Evolutionary conservation across 1,139 yeast genomes (phyloP), one percentile per base, ranked within the genome.

Genomic region (Sugiyamaella grinbergsii): DNA sequence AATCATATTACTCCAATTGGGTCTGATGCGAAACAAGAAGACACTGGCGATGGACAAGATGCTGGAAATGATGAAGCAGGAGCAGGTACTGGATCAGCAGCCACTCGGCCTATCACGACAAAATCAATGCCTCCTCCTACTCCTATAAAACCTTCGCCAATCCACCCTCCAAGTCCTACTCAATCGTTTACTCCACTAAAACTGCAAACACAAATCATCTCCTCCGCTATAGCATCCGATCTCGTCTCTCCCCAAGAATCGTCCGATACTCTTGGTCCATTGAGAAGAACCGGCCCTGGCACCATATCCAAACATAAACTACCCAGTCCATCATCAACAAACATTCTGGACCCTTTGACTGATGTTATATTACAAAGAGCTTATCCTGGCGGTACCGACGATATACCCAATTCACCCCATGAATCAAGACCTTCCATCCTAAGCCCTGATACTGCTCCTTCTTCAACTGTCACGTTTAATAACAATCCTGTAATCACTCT

Each of bases 191-290:
- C 22, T 28, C 44, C 10, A 23, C 13, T 15, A n/a, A 18, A 7
- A n/a, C 16, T 37, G 15, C 41, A 37, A 16, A 22, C 23, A 20
- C n/a, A 37, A n/a, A n/a, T n/a, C n/a, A n/a, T n/a, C n/a, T n/a
- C 33, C 13, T 8, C 13, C 4, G 29, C 28, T 5, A 28, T 13
- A 11, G 11, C 44, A 19, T n/a, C 37, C 15, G 34, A 40, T n/a
- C 37, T 42, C 20, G 23, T 42, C 19, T 28, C 47, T 10, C 20
- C 47, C 2, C 41, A 37, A 28, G 47, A 43, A 32, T 43, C 47
- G 7, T n/a, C 34, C 3, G 47, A 43, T 43, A 43, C 47, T 3
- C 23, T 43, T 19, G 47, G 47, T 11, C 41, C 47, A 23, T 20
- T 32, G 23, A 18, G 28, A 11, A 42, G 33, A 18, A 13, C 20